Evolutionary conservation across 345 rosid genomes (phyloP).

Genomic region (Brassica carinata): DNA sequence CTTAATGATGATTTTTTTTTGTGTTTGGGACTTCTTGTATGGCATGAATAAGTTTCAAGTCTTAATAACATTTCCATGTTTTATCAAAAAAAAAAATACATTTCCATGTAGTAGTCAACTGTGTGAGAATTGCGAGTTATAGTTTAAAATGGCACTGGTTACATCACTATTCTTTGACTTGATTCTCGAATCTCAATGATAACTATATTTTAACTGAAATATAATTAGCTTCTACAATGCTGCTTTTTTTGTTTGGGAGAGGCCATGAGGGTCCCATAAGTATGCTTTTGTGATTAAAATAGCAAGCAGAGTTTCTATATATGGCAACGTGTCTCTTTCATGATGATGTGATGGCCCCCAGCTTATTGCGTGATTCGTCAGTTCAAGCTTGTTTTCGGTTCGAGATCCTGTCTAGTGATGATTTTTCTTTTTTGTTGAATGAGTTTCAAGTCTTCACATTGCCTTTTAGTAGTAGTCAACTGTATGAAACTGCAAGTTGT

Average conservation of each 20-base stretch:
- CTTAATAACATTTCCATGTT: neutral
- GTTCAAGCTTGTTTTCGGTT: conserved; percentile 12
- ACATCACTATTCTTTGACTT: conserved; percentile 22
- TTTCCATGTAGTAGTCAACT: neutral
- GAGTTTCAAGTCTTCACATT: neutral
- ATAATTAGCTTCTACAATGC: conserved; percentile 21
- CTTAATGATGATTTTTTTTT: too few relatives aligned
- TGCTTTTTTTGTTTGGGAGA: neutral
- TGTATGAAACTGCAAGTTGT: conserved; percentile 4
- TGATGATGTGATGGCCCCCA: conserved; percentile 25
- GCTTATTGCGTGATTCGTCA: conserved; percentile 27
- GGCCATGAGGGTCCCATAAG: conserved; percentile 40
- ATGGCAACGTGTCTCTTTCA: conserved; percentile 35
- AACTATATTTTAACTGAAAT: neutral
- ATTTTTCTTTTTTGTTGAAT: too few relatives aligned
- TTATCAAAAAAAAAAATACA: neutral
- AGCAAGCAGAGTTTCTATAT: neutral
- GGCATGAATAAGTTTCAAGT: neutral
- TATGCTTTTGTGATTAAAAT: conserved; percentile 17
- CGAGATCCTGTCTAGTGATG: neutral
- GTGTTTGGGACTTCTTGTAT: neutral
- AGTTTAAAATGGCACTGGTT: neutral
- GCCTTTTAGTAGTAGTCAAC: conserved; percentile 8
- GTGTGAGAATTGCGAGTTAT: neutral
- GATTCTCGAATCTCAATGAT: conserved; percentile 12